Base-by-base conservation (phyloP, 2,329 filamentous ascomycete species). In the Fusarium fujikuroi region DNA sequence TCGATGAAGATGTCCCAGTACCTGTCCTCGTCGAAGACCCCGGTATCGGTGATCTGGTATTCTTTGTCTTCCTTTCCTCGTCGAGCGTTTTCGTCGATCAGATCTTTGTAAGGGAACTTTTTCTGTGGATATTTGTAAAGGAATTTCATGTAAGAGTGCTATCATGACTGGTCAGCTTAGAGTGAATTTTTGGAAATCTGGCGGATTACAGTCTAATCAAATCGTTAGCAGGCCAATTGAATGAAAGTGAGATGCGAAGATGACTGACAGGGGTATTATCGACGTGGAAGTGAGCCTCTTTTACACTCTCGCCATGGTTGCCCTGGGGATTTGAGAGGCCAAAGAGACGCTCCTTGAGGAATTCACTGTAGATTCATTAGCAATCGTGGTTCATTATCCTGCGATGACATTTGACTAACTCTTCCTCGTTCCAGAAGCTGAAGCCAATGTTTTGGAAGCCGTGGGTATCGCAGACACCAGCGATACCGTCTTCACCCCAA, bases 1-100 rank as follows among this genome's bases (percentile, higher is more conserved):
- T 98, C 95, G 73, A 98, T 98, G 80, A 95, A 93, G 76, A 98
- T 97, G 80, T 98, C 95, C 93, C 95, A 98, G 85, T 98, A 98
- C 73, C 92, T 87, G 83, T 97, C 89, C 54, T 98, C 93, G 54
- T 96, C 90, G 80, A 98, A 98, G 58, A 92, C 87, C 46, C 92
- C 94, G 0, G 95, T 97, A 81, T 98, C 95, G 61, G 95, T 87
- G 62, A 98, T 90, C 81, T 98, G 95, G 83, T 97, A 98, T 80
- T 98, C 95, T 53, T 89, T 89, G 72, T 98, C 95, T 76, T 91
- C 81, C 81, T 92, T 93, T 63, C 88, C 88, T 73, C 95, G 90
- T 75, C 87, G 89, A 47, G 91, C 95, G 80, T 97, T 98, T 79
- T 97, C 94, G 73, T 93, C 86, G 74, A 97, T 85, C 52, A 98